Conservation (phyloP, 805 yeast species). For the Pichia cabralensis region DNA sequence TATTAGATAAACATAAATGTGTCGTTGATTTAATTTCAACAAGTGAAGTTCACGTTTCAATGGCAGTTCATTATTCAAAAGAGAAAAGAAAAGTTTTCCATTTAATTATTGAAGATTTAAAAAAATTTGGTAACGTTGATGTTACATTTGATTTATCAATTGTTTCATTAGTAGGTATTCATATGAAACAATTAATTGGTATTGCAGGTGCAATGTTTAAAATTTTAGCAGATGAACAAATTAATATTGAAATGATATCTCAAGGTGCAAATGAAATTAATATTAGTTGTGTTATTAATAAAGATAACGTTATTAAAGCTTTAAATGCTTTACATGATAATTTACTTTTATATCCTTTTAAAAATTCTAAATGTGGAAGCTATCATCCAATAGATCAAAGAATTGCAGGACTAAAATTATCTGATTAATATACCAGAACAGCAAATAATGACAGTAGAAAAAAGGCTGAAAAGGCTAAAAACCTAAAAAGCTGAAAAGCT, state of each 20-base stretch:
- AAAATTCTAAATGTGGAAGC: conserved; percentile 12
- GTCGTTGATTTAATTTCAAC: conserved; percentile 96
- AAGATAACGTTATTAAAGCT: conserved; percentile 74
- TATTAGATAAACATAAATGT: conserved; percentile 70
- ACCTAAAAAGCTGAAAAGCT: too few relatives aligned
- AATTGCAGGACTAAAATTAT: conserved; percentile 35
- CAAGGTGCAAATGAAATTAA: conserved; percentile 99
- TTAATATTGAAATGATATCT: conserved; percentile 95
- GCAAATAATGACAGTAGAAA: too few relatives aligned
- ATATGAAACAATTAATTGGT: conserved; percentile 94
- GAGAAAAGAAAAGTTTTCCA: conserved; percentile 44
- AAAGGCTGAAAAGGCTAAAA: too few relatives aligned
- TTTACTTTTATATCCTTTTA: conserved; percentile 41
- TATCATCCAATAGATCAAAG: conserved; percentile 30
- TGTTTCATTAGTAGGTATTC: conserved; percentile 90
- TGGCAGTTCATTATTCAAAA: conserved; percentile 85
- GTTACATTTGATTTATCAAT: conserved; percentile 82
- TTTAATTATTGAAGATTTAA: conserved; percentile 68
- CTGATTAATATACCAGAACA: too few relatives aligned
- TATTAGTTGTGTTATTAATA: conserved; percentile 83
- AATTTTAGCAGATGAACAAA: conserved; percentile 80
- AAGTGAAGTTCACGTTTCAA: conserved; percentile 95
- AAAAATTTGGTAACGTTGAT: conserved; percentile 80
- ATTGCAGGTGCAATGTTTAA: conserved; percentile 96
- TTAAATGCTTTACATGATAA: conserved; percentile 75